Percentiles rank a stretch among this genome's conserved stretches.
phyloP scores from a whole-genome alignment of 1,284 basidiomycete species.

The Ceratobasidium sp. region DNA sequence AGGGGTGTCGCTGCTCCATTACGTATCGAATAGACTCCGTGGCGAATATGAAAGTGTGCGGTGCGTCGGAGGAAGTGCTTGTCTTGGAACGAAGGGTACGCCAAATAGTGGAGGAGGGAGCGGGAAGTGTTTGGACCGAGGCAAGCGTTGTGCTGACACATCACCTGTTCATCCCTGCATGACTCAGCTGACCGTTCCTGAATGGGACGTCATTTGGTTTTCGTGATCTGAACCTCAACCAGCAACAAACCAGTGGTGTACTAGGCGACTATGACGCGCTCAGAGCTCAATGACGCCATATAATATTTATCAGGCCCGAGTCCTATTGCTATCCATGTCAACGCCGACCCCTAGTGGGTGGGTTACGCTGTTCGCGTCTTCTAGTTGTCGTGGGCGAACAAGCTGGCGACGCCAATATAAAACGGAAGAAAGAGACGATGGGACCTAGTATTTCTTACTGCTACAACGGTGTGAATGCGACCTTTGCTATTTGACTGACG shows the following conservation, averaged over 20 bases:
- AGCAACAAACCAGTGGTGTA: too few relatives aligned
- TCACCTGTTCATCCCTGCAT: not conserved
- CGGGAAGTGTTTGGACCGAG: slow-evolving; percentile 52
- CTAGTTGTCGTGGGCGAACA: not conserved
- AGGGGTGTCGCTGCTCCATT: slow-evolving; percentile 87
- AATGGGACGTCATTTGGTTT: not conserved
- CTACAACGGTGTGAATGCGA: slow-evolving; percentile 33
- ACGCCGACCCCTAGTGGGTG: not conserved
- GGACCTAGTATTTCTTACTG: slow-evolving; percentile 34
- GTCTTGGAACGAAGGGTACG: slow-evolving; percentile 54
- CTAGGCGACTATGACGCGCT: not conserved
- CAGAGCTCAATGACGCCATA: too few relatives aligned
- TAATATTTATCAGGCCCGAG: too few relatives aligned
- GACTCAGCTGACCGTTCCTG: slow-evolving; percentile 1
- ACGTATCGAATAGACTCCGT: slow-evolving; percentile 71
- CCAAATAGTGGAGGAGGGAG: slow-evolving; percentile 53
- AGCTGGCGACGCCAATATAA: not conserved
- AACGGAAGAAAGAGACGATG: slow-evolving; percentile 32
- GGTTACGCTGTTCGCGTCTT: too few relatives aligned
- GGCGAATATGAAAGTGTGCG: slow-evolving; percentile 56
- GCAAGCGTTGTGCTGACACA: not conserved
- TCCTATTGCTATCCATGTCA: not conserved
- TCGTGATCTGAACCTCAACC: too few relatives aligned
- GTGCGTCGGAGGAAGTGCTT: slow-evolving; percentile 50
- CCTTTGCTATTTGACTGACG: slow-evolving; percentile 38